Base-by-base conservation (phyloP, 1,284 basidiomycete genomes). In the Cutaneotrichosporon arboriforme region DNA sequence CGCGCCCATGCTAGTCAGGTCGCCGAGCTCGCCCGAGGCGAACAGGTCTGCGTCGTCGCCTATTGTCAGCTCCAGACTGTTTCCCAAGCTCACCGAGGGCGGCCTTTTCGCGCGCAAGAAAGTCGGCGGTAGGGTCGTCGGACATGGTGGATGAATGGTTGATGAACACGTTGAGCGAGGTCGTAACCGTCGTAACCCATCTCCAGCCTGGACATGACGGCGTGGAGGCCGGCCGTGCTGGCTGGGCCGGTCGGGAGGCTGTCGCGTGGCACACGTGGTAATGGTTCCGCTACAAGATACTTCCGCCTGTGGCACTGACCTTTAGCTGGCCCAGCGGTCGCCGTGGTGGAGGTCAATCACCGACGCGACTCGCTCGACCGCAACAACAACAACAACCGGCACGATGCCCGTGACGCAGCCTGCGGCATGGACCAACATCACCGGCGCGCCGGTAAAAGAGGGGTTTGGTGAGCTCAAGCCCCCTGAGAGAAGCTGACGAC, bases 91-190 rank as follows among this genome's bases (percentile, higher is more conserved):
- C 50, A 75, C 73, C 74, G 33, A 76, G 66, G 34, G 67, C 66
- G 34, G 69, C 72, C 61, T 72, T 70, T 56, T 76, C 74, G 42
- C 70, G 57, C 22, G 74, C 74, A 34, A 76, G 67, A 66, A 75
- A 76, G 59, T 74, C 74, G 35, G 74, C 74, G 52, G 69, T 74
- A 37, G 72, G 71, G 63, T 75, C 72, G 66, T 74, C 73, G 43
- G 68, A 68, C 73, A 75, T 75, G 37, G n/a, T 65, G 38, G 40
- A 42, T 51, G 13, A 18, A 22, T 33, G n/a, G 34, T 31, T 15
- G 17, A 38, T 43, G 21, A 15, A 18, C 13, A 13, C 22, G 35
- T 17, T 38, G n/a, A n/a, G n/a, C n/a, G n/a, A n/a, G n/a, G n/a
- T n/a, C n/a, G n/a, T n/a, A n/a, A n/a, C n/a, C n/a, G n/a, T n/a